Base-by-base conservation (phyloP, 495 filamentous ascomycete species). In the Aspergillus panamensis region DNA sequence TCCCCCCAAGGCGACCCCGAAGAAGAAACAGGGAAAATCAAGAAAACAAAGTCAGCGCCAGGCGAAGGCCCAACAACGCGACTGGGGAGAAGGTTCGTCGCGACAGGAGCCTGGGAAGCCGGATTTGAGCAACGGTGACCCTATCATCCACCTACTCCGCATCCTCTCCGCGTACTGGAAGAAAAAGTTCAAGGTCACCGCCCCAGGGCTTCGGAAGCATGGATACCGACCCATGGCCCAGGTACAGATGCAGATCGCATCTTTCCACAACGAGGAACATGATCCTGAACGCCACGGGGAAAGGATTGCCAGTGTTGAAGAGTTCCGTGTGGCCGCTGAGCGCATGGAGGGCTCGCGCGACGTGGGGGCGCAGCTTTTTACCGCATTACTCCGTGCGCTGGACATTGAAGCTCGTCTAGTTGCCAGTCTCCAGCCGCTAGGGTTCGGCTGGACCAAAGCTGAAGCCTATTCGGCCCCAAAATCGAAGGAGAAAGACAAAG, bases 301-400 rank as follows among this genome's bases (percentile, higher is more conserved):
- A 74, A 77, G 83, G 19, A 82, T 97, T 6, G 68, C 73, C 17
- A 71, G 76, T 57, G 44, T 91, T 1, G 77, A 86, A 1, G 83
- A 85, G 13, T 92, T 96, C 53, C 82, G 85, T 45, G 72, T 80
- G 17, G 71, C 78, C 19, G 93, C 94, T 3, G 83, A 82, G 58
- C 72, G 79, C 48, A 91, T 89, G 70, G 77, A 84, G 48, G 95
- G 94, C 0, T 96, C 90, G 61, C 82, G 92, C 48, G 94, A 97
- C 68, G 79, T 94, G 16, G 92, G 91, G 6, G 87, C 88, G 2
- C 91, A 96, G 68, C 82, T 99, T 0, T 97, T 99, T 60, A 94
- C 91, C 0, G 90, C 91, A 8, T 72, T 99, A 20, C 68, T 97
- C n/a, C 80, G 95, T 57, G 92, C 85, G 4, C 64, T 99, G 16